These are phyloP conservation scores for Peziza echinospora DNA, from an alignment of 495 filamentous ascomycete genomes.

Conservation along the genomic window DNA sequence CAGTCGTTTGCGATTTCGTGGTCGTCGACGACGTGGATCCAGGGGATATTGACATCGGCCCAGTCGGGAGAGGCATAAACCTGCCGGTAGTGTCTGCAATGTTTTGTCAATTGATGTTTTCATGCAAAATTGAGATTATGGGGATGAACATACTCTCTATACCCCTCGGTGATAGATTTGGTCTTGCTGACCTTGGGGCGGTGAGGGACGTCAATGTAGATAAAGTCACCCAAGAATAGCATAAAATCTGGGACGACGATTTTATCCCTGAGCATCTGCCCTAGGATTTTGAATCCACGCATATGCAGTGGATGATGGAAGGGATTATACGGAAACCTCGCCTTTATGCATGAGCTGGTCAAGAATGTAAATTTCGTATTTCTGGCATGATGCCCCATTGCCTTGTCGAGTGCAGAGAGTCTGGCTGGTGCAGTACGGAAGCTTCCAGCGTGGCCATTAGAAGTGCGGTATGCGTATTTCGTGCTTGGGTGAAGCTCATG, in stretches of 20 bases:
- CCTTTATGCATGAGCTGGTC: constrained; percentile 76
- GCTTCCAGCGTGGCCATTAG: constrained; percentile 58
- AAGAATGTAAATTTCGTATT: constrained; percentile 60
- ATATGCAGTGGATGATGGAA: constrained; percentile 61
- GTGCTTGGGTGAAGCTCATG: constrained; percentile 35
- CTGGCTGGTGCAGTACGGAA: constrained; percentile 50
- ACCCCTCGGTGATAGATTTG: constrained; percentile 38
- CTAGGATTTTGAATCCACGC: constrained; percentile 49
- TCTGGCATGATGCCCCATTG: constrained; percentile 32
- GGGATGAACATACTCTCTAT: constrained; percentile 19
- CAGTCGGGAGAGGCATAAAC: constrained; percentile 87
- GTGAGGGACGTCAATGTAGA: constrained; percentile 76
- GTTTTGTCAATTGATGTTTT: not conserved
- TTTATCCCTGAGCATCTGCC: constrained; percentile 21
- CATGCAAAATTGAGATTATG: not conserved
- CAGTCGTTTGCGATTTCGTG: constrained; percentile 92
- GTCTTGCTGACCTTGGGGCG: constrained; percentile 52
- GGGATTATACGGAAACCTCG: constrained; percentile 69
- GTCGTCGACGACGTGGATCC: constrained; percentile 91
- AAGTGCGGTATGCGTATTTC: constrained; percentile 58
- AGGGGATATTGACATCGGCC: constrained; percentile 51
- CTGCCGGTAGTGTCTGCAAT: constrained; percentile 55
- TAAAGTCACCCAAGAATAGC: constrained; percentile 97
- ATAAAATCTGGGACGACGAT: constrained; percentile 55
- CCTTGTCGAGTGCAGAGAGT: constrained; percentile 5